Conservation (phyloP, 1,284 basidiomycete genomes). For the Boletus mariae region DNA sequence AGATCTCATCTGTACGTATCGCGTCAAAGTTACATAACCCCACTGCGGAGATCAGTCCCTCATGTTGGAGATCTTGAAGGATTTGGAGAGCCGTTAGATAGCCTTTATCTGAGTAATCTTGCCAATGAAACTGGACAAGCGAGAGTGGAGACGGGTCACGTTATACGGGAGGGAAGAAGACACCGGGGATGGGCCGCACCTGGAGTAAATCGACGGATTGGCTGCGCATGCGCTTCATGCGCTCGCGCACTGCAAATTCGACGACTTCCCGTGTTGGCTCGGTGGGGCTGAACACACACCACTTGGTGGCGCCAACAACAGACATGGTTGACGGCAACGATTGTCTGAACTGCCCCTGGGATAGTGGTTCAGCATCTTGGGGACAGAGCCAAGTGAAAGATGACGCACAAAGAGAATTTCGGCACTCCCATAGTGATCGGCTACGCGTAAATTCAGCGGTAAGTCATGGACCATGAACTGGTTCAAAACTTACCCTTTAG, state of each 20-base stretch:
- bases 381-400: not conserved
- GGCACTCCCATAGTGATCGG: constrained; percentile 79
- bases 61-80: constrained; percentile 55
- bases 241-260: constrained; percentile 63
- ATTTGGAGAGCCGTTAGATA: constrained; percentile 63
- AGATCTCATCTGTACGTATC: constrained; percentile 72
- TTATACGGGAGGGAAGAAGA: not conserved
- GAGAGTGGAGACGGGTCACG: not conserved
- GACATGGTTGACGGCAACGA: constrained; percentile 40
- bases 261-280: constrained; percentile 55
- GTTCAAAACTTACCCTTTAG: constrained; percentile 19
- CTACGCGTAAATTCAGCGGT: constrained; percentile 37
- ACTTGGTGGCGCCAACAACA: constrained; percentile 73
- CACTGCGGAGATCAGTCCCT: constrained; percentile 61
- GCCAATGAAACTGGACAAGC: constrained; percentile 67
- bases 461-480: not conserved
- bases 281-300: constrained; percentile 69
- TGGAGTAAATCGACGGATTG: constrained; percentile 67
- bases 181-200: constrained; percentile 34
- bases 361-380: constrained; percentile 11
- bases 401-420: constrained; percentile 70
- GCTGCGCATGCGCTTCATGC: constrained; percentile 52
- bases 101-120: constrained; percentile 67
- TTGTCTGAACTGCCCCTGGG: constrained; percentile 64
- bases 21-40: constrained; percentile 82